phyloP scores from a whole-genome alignment of 139 green algal species.

The Chlorella sp. region DNA sequence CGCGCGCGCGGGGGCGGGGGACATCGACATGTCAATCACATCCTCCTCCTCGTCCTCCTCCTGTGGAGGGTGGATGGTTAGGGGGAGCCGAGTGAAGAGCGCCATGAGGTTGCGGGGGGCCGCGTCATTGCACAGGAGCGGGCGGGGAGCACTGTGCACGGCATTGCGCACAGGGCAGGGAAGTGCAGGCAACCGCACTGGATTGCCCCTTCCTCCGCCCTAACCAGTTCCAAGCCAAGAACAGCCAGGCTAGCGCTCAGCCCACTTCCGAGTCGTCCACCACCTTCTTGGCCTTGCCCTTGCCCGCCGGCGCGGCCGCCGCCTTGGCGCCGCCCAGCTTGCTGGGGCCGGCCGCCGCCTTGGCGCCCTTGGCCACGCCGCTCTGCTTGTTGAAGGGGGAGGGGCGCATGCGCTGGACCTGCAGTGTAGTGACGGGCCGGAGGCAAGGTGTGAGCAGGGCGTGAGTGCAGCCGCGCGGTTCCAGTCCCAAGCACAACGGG shows the following conservation, averaged over 20 bases:
- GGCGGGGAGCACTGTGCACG: background rate
- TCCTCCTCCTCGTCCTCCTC: conserved; percentile 7
- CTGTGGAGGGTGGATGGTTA: no score
- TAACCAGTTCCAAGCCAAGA: background rate
- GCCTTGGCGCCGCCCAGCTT: conserved; percentile 18
- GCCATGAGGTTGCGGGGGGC: background rate
- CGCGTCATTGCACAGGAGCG: background rate
- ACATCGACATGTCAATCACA: conserved; percentile 19
- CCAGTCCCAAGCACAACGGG: no score
- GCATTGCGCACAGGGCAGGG: background rate
- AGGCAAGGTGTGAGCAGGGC: no score
- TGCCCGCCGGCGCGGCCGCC: conserved; percentile 1
- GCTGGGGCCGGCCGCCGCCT: conserved; percentile 13
- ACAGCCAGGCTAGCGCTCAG: background rate
- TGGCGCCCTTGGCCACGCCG: conserved; percentile 24
- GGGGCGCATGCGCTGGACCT: conserved; percentile 60
- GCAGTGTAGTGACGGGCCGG: background rate
- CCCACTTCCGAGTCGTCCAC: conserved; percentile 7
- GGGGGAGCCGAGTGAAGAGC: background rate
- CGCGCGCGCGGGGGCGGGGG: conserved; percentile 5
- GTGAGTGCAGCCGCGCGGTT: no score
- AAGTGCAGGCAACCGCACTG: background rate
- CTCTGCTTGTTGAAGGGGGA: conserved; percentile 65
- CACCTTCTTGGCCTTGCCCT: conserved; percentile 1
- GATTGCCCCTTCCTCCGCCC: no score